Evolutionary conservation across 768 basidiomycete species (phyloP), one percentile per base, ranked within the genome.

Genomic region (Phanerodontia chrysosporium): DNA sequence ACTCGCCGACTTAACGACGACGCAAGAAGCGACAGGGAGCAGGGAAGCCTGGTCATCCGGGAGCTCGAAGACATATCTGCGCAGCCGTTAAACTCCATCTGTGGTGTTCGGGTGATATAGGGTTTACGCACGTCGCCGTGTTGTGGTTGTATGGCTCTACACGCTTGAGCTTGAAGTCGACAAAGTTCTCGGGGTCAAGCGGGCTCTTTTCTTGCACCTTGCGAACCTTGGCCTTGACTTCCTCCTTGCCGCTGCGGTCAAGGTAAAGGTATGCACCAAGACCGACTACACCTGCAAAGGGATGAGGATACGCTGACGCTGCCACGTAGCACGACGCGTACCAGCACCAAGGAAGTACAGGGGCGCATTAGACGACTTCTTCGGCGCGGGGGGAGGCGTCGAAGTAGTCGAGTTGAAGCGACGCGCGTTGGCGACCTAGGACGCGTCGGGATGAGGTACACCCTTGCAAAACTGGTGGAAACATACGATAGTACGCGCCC

Each of bases 131-230:
- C 85, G 81, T 84, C 30, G 91, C 78, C 14, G 93, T 89, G 75
- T 98, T 97, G 82, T 98, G 89, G 82, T 97, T 98, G 80, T 96
- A 97, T 0, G 87, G 87, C 60, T 85, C 75, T 60, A 92, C 72
- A 67, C 85, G 83, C 72, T 89, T 89, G 66, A 98, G 83, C 70
- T 85, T 86, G 74, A 97, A 88, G 70, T 92, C 84, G 51, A 85
- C 73, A 67, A 87, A 92, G 63, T 86, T 83, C 58, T 90, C 75
- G 8, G 90, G 83, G 69, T 90, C 87, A 25, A 94, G 80, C 13
- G 87, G 83, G 64, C 86, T 88, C 69, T 83, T 86, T 68, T 83
- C 76, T 61, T 81, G 82, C 32, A 57, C 55, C 27, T 49, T 62
- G 30, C 63, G 61, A 42, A 73, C 67, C 48, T 63, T 60, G 32